These are phyloP conservation scores for Metarhizium brunneum DNA, from an alignment of 2,329 filamentous ascomycete genomes.

Conservation along the genomic window DNA sequence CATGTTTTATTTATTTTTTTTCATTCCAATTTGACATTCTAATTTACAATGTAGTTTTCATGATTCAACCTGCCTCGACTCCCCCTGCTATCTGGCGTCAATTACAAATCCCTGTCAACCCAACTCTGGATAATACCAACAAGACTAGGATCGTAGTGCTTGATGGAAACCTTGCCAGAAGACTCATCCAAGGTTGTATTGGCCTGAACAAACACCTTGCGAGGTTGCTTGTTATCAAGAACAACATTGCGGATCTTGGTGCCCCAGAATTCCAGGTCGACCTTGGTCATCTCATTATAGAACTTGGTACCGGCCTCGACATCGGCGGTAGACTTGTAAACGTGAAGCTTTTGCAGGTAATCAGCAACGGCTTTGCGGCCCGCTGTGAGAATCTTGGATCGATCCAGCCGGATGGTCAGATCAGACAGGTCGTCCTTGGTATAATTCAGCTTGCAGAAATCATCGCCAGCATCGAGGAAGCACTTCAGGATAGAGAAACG, in stretches of 20 bases:
- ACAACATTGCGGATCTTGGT: constrained; percentile 69
- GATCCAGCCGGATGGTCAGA: constrained; percentile 72
- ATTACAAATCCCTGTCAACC: constrained; percentile 49
- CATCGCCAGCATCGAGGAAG: constrained; percentile 76
- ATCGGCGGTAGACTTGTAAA: constrained; percentile 88
- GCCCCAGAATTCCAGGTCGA: constrained; percentile 76
- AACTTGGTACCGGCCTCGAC: constrained; percentile 66
- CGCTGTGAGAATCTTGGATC: constrained; percentile 74
- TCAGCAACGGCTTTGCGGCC: constrained; percentile 78
- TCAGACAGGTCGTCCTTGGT: constrained; percentile 67
- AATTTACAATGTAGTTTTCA: background rate
- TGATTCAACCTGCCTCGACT: background rate
- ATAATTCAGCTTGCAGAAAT: constrained; percentile 77
- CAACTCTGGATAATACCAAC: constrained; percentile 80
- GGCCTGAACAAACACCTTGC: constrained; percentile 88
- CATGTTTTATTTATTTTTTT: constrained; percentile 6
- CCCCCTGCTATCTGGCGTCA: background rate
- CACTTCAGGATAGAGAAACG: constrained; percentile 80
- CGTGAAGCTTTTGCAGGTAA: constrained; percentile 83
- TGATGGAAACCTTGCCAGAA: constrained; percentile 62
- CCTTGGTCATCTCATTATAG: constrained; percentile 75
- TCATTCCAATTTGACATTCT: background rate
- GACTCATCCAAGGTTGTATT: constrained; percentile 68
- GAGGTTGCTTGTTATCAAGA: constrained; percentile 67
- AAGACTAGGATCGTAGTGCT: constrained; percentile 76